A percentile compares a stretch with the other conserved stretches of the same genome.
Evolutionary conservation across 352 stramenopile genomes (phyloP).

Genomic region (Saprolegnia parasitica): DNA sequence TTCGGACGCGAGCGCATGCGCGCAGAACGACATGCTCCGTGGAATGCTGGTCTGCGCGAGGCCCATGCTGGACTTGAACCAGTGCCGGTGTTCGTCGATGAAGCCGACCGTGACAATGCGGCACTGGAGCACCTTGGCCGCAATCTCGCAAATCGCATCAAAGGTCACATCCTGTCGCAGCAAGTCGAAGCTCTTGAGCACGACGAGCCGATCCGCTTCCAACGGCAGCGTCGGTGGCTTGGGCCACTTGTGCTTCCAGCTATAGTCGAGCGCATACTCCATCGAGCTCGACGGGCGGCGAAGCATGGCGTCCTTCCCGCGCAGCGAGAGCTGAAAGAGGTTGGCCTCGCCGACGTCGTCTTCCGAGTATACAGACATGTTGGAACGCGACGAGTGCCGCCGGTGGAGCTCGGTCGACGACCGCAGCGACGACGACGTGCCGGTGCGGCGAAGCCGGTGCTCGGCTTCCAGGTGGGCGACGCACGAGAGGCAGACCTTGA

Average conservation of each 20-base stretch:
- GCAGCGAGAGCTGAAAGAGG: neutral
- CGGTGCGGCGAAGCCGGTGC: neutral
- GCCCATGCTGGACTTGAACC: constrained; percentile 79
- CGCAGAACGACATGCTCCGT: constrained; percentile 76
- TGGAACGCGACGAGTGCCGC: neutral
- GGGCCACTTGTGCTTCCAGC: constrained; percentile 79
- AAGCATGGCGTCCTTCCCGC: neutral
- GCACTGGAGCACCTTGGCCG: constrained; percentile 84
- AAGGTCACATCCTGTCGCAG: constrained; percentile 69
- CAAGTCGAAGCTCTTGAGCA: constrained; percentile 75
- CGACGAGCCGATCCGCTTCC: constrained; percentile 68
- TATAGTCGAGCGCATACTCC: constrained; percentile 74
- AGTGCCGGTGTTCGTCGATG: constrained; percentile 79
- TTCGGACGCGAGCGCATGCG: constrained; percentile 78
- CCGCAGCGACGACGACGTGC: neutral
- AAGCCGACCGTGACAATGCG: constrained; percentile 83
- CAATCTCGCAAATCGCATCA: constrained; percentile 85
- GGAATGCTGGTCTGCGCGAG: constrained; percentile 78
- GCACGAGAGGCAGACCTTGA: constrained; percentile 1
- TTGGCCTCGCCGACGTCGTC: no score
- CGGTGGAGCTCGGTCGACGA: neutral
- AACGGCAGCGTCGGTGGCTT: constrained; percentile 74
- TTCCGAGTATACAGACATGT: neutral
- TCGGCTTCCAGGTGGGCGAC: constrained; percentile 6
- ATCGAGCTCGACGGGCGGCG: neutral